Base-by-base conservation (phyloP, 441 rosid species). In the Biscutella laevigata region DNA sequence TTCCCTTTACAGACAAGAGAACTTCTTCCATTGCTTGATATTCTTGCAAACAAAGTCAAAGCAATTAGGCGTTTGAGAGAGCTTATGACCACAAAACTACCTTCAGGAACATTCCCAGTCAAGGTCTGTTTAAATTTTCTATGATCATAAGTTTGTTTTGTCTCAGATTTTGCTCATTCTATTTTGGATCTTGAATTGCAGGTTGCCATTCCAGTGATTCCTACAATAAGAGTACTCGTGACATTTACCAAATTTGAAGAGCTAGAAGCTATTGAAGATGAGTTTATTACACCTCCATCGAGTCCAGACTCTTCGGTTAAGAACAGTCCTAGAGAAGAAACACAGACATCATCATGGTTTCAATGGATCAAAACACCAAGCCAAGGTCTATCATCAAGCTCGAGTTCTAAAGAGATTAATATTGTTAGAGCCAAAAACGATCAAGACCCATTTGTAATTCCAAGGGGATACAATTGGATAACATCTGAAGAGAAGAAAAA, bases 141-240 rank as follows among this genome's bases (percentile, higher is more conserved):
- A 5, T 20, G 37, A 24, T 32, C 47, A n/a, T n/a, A n/a, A n/a
- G n/a, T n/a, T n/a, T n/a, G n/a, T n/a, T n/a, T n/a, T n/a, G n/a
- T n/a, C 17, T 3, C 2, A 19, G 6, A 7, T 22, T 11, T 29
- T 41, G 6, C 45, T 55, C 21, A 49, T 7, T 35, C 35, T 15
- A 8, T 15, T n/a, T n/a, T n/a, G n/a, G 7, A 22, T 16, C 4
- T 44, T 37, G 1, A 4, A 36, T 16, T 7, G 5, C 80, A 94
- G 97, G 97, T 86, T 67, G 95, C 99, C 46, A 94, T 94, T 32
- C 99, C 99, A 0, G 97, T 94, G 71, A 74, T 94, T 55, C 99
- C 99, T 13, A 89, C 99, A 20, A 86, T 94, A 62, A 83, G 88
- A 72, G 97, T 94, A 30, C 65, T 94, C 27, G 95, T 89, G 7